Conservation (phyloP, 2,329 filamentous ascomycete species). For the Magnaporthales sp. region DNA sequence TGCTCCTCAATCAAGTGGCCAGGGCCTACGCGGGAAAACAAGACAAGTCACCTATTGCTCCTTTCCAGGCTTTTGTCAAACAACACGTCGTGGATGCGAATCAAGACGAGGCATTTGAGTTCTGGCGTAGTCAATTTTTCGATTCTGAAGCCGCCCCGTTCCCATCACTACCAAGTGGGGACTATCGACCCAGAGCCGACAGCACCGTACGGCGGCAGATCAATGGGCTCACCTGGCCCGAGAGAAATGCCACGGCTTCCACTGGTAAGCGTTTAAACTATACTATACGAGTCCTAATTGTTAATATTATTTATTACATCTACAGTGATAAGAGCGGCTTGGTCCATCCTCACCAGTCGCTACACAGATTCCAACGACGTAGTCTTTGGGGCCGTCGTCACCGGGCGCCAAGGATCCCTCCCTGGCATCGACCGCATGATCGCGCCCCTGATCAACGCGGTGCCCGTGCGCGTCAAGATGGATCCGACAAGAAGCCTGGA, state of each 20-base stretch:
- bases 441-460: background rate
- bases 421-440: background rate
- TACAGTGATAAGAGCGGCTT: background rate
- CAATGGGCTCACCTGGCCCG: background rate
- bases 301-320: background rate
- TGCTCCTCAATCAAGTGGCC: background rate
- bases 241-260: background rate
- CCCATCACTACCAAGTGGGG: background rate
- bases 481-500: background rate
- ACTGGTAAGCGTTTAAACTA: background rate
- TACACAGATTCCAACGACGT: background rate
- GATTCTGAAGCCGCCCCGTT: background rate
- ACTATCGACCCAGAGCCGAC: background rate
- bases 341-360: background rate
- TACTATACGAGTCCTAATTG: no score
- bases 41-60: background rate
- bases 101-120: slow-evolving; percentile 29
- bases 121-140: slow-evolving; percentile 32
- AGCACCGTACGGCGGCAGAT: background rate
- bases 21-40: background rate
- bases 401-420: background rate
- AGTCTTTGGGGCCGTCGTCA: background rate
- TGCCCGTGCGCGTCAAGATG: background rate
- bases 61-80: background rate
- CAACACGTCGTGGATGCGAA: background rate